Base-by-base conservation (phyloP, 345 rosid genomes). In the Sapria himalayana region DNA sequence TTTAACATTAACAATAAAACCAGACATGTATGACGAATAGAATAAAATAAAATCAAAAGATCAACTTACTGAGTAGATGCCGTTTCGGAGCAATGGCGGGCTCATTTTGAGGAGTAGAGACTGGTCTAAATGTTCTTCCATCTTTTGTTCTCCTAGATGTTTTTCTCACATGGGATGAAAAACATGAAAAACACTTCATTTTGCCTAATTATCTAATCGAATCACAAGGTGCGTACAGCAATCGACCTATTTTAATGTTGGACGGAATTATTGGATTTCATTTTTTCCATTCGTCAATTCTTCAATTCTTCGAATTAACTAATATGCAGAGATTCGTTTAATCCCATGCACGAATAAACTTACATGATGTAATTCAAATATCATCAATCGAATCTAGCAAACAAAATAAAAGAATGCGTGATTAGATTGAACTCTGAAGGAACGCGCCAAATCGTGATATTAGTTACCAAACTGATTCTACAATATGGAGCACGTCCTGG, bases 101-200 rank as follows among this genome's bases (percentile, higher is more conserved):
- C 11, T 59, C 59, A 13, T 7, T 12, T 4, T 39, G 16, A 42
- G 39, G 62, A 37, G 45, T 46, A 13, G 44, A 45, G 10, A 36
- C 17, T 13, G 16, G 23, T 12, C 20, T 50, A 1, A 23, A 37
- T 51, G 50, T 60, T 49, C 46, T 71, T 34, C 44, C 17, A 19
- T 51, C 59, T 4, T 45, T 21, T 19, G 54, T 15, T 34, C 49
- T 61, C 43, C 32, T 63, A 1, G 50, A 16, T 3, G 48, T 36
- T 49, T 60, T 78, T 57, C 62, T 71, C 29, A 65, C 89, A 1
- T 68, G 67, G 22, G 69, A 58, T 25, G 73, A 66, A 44, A 82
- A 89, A 52, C 94, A 89, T 9, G 74, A 50, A 63, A 76, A 76
- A 55, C 94, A 81, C 59, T 70, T 64, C 94, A 86, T 86, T 46